Base-by-base conservation (phyloP, 192 early-diverging fungal genomes). In the Coemansia sp. region DNA sequence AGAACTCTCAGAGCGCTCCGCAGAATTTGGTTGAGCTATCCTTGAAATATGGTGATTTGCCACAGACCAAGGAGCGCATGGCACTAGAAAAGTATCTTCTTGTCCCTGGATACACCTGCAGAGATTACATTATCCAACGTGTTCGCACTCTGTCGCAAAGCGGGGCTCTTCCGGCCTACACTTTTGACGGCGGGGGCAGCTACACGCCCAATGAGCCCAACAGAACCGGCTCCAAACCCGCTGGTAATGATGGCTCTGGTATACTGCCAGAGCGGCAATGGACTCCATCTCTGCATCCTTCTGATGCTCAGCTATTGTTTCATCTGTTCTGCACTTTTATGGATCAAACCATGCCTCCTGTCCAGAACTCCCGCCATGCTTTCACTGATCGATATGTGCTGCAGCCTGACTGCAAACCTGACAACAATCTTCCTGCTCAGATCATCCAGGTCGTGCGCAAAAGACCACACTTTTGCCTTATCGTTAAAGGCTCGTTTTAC, bases 291-390 rank as follows among this genome's bases (percentile, higher is more conserved):
- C 26, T 59, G 61, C 70, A 81, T 18, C 87, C 87, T 2, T 77
- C 87, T 18, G 87, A 89, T 53, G 74, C 81, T 0, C 86, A 87
- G 75, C 77, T 89, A 18, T 66, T 89, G 18, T 86, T 89, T 75
- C 87, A 89, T 63, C 67, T 89, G 68, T 87, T 89, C 69, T 84
- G 83, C 43, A 77, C 80, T 10, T 89, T 84, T 47, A 83, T 89
- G 81, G 87, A 89, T 52, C 74, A 85, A 57, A 73, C 78, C 0
- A 85, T 87, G 82, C 86, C 87, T 26, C 73, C 75, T 0, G 78
- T 76, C 44, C 72, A 75, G 16, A 79, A 81, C 42, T 58, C 59
- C 13, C 80, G 86, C 16, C 84, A 81, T 61, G 79, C 81, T 23
- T 89, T 89, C 61, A 83, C 86, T 19, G 85, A 86, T 67, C 84